Conservation (phyloP, 2,329 filamentous ascomycete species). For the Fusarium tuaranense region DNA sequence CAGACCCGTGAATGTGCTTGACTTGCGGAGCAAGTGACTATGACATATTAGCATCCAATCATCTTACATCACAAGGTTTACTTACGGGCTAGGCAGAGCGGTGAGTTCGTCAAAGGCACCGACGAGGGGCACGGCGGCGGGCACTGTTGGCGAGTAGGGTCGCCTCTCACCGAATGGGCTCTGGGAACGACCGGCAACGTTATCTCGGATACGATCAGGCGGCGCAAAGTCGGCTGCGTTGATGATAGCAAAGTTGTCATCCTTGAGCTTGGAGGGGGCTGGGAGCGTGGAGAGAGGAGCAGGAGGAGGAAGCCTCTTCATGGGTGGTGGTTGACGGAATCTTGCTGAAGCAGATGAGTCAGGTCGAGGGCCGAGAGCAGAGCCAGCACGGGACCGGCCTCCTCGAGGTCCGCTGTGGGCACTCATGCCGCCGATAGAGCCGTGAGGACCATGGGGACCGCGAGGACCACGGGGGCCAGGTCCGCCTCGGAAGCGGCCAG, state of each 20-base stretch:
- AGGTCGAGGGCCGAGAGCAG: conserved; percentile 64
- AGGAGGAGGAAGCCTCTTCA: conserved; percentile 74
- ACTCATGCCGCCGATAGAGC: conserved; percentile 63
- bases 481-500: conserved; percentile 58
- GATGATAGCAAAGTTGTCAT: conserved; percentile 80
- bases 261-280: conserved; percentile 85
- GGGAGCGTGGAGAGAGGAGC: conserved; percentile 80
- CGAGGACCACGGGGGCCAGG: conserved; percentile 42
- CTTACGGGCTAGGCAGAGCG: conserved; percentile 90
- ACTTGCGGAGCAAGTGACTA: conserved; percentile 80
- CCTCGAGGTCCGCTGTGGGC: conserved; percentile 62
- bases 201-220: conserved; percentile 73
- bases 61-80: conserved; percentile 43
- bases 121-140: conserved; percentile 81
- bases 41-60: conserved; percentile 40
- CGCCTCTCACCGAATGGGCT: conserved; percentile 73
- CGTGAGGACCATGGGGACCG: conserved; percentile 56
- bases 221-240: conserved; percentile 88
- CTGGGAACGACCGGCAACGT: conserved; percentile 75
- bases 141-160: conserved; percentile 80
- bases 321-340: conserved; percentile 51
- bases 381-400: conserved; percentile 68
- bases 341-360: conserved; percentile 72
- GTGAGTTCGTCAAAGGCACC: conserved; percentile 89
- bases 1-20: conserved; percentile 79